Conservation (phyloP, 345 rosid species). For the Excoecaria cochinchinensis region DNA sequence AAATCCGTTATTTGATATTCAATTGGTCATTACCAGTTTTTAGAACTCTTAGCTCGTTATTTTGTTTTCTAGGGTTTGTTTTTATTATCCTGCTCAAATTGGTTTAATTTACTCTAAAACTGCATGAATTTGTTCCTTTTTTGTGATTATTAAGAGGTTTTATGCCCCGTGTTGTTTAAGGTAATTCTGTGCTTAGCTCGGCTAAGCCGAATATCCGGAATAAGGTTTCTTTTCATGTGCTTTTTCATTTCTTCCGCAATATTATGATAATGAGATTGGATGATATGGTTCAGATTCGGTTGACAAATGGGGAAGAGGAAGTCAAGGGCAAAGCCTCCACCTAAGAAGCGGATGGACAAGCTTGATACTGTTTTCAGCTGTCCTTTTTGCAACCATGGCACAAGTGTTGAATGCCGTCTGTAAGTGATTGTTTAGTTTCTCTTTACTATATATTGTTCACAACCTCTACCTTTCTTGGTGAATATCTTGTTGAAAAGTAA, state of each 20-base stretch:
- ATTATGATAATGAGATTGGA: background rate
- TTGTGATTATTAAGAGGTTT: background rate
- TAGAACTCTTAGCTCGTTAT: background rate
- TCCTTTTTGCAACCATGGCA: constrained; percentile 94
- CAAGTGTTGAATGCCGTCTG: constrained; percentile 84
- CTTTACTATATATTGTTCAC: background rate
- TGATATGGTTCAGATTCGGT: constrained; percentile 3
- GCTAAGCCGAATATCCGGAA: background rate
- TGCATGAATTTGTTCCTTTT: background rate
- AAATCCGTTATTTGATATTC: background rate
- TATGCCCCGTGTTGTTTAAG: background rate
- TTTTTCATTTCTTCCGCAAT: too few species aligned
- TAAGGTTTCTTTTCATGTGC: too few species aligned
- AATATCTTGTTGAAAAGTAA: background rate
- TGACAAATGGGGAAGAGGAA: constrained; percentile 89
- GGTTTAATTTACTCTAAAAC: background rate
- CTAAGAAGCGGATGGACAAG: constrained; percentile 89
- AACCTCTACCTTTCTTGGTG: background rate
- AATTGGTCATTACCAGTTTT: background rate
- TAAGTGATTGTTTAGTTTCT: constrained; percentile 29
- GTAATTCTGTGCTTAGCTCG: background rate
- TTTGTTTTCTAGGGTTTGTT: background rate
- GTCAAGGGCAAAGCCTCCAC: constrained; percentile 92
- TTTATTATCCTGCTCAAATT: too few species aligned
- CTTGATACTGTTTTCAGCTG: constrained; percentile 94